Base-by-base conservation (phyloP, 2,329 filamentous ascomycete species). In the Ambrosiella cleistominuta region DNA sequence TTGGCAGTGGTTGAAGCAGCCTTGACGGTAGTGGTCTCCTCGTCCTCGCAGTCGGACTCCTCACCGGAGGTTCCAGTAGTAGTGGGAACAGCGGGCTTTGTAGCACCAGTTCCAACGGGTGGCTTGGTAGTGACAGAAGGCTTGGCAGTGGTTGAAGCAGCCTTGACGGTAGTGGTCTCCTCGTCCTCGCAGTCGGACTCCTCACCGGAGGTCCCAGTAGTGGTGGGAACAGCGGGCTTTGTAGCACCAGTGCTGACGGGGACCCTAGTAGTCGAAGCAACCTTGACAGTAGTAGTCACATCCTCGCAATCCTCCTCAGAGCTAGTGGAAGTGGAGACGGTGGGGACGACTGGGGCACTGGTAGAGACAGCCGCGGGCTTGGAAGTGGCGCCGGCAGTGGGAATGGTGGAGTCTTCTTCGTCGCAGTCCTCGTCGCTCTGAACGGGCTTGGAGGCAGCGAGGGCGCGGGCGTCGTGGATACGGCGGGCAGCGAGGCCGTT, bases 141-240 rank as follows among this genome's bases (percentile, higher is more conserved):
- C 44, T 47, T 47, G 44, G n/a, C 37, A 15, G 47, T 51, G 17
- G 47, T 11, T 11, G 27, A 27, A 36, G 8, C 47, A 51, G 17
- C 27, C 47, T 51, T 51, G 11, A 38, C 51, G 35, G 51, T 27
- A 36, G 49, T 38, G 51, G 36, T 53, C 51, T 53, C 44, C 44
- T 49, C 54, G 8, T 56, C 54, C 54, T 50, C 54, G 54, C 54
- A 56, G 40, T 56, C 54, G 6, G 37, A 38, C 8, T 56, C 54
- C 17, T 47, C 54, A 36, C 17, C 27, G 19, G 47, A 36, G 12
- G 17, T 27, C 9, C 47, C 27, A 37, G 47, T 51, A 19, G 17
- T 51, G 11, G 47, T 51, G 12, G 47, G 27, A 35, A 51, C 6
- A 35, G 17, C 47, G 13, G 47, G 12, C 17, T 36, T 51, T 5